A percentile compares a stretch with the other conserved stretches of the same genome.
Conservation (phyloP, 306 rosid genomes). For the Dryas drummondii region DNA sequence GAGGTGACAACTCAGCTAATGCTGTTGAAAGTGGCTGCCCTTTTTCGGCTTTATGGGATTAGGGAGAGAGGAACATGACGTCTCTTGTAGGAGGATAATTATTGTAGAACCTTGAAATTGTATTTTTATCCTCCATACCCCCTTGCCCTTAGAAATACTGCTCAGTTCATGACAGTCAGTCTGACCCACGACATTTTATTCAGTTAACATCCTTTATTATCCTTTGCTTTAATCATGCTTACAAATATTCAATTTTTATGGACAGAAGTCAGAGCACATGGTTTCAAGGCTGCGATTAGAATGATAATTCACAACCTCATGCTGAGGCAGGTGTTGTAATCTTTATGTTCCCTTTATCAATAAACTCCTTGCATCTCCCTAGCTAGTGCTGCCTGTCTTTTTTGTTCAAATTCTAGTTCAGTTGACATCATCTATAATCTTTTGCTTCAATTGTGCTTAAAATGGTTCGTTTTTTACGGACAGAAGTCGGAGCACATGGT, state of each 20-base stretch:
- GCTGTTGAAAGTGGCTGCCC: no score
- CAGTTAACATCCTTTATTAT: not conserved
- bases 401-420: not conserved
- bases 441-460: constrained; percentile 7
- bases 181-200: not conserved
- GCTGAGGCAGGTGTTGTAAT: constrained; percentile 10
- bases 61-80: no score
- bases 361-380: constrained; percentile 1
- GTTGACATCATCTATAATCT: not conserved
- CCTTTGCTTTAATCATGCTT: constrained; percentile 2
- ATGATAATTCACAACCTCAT: constrained; percentile 26
- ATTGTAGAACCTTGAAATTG: not conserved
- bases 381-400: not conserved
- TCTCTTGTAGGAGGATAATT: no score
- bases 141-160: not conserved
- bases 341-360: constrained; percentile 12
- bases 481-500: constrained; percentile 76
- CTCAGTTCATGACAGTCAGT: not conserved
- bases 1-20: no score
- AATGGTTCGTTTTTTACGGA: constrained; percentile 9
- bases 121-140: not conserved
- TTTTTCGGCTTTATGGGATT: no score
- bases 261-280: constrained; percentile 79
- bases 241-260: constrained; percentile 10
- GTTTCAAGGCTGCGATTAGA: constrained; percentile 49